Evolutionary conservation across 352 stramenopile genomes (phyloP), one percentile per base, ranked within the genome.

Genomic region (Globisporangium middletonii): DNA sequence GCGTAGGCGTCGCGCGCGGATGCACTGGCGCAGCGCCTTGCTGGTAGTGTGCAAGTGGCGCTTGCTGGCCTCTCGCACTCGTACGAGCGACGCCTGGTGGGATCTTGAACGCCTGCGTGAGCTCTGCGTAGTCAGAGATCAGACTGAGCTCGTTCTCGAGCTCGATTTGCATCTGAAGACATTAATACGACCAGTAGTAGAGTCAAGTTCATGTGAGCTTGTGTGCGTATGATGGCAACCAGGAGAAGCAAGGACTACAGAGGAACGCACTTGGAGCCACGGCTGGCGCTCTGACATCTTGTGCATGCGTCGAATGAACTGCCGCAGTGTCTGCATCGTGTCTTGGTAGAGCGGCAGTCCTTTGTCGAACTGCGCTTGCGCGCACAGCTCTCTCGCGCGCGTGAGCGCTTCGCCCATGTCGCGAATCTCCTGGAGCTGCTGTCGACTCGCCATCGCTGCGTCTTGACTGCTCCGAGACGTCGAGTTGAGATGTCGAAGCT

Each of bases 121-220:
- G 67, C 60, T 93, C 83, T 8, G 79, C 71, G 56, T 92, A 94
- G 69, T 94, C 80, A 7, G 75, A 77, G 50, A 92, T 88, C 35
- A 86, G 59, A 45, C 57, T 89, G 46, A 91, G 71, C 61, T 94
- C 79, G 53, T 87, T 89, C 63, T 94, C 77, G 9, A 92, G 67
- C 55, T 94, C 81, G 44, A 87, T 89, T 59, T 94, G 79, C 69
- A 94, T 79, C 81, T 90, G 15, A 19, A 19, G 5, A 19, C 12
- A 13, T 4, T 15, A n/a, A 6, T 38, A 8, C 8, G 1, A 38
- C 1, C 33, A 38, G 41, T 13, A n/a, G 18, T 13, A 45, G 41
- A 7, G 41, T 19, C 41, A 45, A 45, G 41, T 13, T 2, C n/a
- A 13, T 38, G 33, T 38, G 33, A 38, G 33, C 33, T 9, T 38